Evolutionary conservation across 257 asterid species (phyloP).

Genomic region (Rubia yunnanensis): DNA sequence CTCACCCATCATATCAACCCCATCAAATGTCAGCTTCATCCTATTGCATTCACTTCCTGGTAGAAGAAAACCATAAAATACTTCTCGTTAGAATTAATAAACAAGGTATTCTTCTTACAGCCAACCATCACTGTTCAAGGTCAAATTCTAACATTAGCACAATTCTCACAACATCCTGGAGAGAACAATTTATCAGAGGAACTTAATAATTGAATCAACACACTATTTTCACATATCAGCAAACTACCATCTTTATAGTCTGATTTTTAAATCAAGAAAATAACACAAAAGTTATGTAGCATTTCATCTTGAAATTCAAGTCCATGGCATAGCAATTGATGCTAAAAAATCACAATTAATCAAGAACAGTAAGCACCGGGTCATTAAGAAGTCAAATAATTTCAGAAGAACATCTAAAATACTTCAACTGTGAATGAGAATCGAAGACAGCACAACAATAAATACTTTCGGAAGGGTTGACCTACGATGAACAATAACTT

Average conservation of each 20-base stretch:
- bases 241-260: neutral
- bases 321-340: neutral
- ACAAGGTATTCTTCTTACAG: neutral
- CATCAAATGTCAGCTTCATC: constrained; percentile 79
- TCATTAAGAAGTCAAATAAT: neutral
- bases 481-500: constrained; percentile 81
- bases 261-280: neutral
- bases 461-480: constrained; percentile 9
- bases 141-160: neutral
- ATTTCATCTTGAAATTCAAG: neutral
- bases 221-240: neutral
- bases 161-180: neutral
- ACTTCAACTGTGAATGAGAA: neutral
- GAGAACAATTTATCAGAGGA: neutral
- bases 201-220: neutral
- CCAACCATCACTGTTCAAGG: neutral
- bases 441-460: neutral
- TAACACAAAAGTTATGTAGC: neutral
- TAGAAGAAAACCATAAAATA: constrained; percentile 13
- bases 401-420: neutral
- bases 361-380: neutral
- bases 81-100: constrained; percentile 8
- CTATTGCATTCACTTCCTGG: constrained; percentile 83
- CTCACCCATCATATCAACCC: constrained; percentile 90
- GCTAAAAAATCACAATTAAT: neutral